Evolutionary conservation across 495 filamentous ascomycete species (phyloP), one percentile per base, ranked within the genome.

Genomic region (Cudoniella acicularis): DNA sequence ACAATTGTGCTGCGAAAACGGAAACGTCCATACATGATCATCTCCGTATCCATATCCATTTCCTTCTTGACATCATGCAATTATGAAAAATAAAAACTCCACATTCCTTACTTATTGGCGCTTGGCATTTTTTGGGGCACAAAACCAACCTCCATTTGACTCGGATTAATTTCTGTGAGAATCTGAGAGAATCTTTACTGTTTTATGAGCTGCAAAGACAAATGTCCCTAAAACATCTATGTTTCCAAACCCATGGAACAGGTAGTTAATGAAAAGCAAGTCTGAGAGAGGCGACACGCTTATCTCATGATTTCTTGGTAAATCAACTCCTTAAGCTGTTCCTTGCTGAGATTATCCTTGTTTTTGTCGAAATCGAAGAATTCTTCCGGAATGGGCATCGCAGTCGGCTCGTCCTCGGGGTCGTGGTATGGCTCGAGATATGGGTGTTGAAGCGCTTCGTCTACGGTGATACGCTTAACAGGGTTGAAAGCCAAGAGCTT

Each of bases 311-410:
- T 98, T 76, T 98, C 94, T 73, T 96, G 84, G 72, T 91, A 98
- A 73, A 98, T 98, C 66, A 98, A 79, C 57, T 86, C 91, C 80
- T 96, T 97, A 74, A 99, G 73, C 76, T 99, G 89, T 74, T 99
- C 95, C 79, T 99, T 99, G 79, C 88, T 96, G 62, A 99, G 78
- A 59, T 87, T 91, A 72, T 99, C 95, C 86, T 99, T 99, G 78
- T 96, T 94, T 82, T 96, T 96, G 77, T 99, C 95, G 70, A 99
- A 99, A 73, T 98, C 94, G 73, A 99, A 99, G 82, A 99, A 99
- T 68, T 95, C 92, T 67, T 97, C 92, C 0, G 95, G 95, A 64
- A 99, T 99, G 16, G 95, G 91, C 11, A 89, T 86, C 10, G 95
- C 95, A 16, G 90, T 96, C 42, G 95, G 95, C 83, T 99, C 95